Conservation (phyloP, 371 early-diverging fungal genomes). For the Haplosporangium sp. region DNA sequence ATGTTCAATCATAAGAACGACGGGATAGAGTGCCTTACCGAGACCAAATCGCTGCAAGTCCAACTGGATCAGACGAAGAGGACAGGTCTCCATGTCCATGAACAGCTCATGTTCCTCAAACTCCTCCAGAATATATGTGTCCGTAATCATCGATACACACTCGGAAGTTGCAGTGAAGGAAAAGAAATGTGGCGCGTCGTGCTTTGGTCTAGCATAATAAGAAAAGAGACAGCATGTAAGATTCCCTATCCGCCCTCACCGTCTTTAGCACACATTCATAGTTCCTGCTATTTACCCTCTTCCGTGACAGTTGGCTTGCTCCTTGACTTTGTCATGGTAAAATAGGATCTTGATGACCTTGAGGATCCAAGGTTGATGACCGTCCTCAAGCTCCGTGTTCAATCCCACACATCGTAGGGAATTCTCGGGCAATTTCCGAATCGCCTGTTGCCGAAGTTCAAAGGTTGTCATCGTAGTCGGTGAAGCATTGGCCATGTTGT, state of each 20-base stretch:
- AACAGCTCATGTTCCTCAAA: slow-evolving; percentile 73
- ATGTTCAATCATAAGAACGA: background rate
- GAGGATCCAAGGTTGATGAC: slow-evolving; percentile 66
- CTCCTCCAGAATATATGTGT: slow-evolving; percentile 65
- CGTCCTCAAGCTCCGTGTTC: slow-evolving; percentile 56
- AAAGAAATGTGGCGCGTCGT: slow-evolving; percentile 63
- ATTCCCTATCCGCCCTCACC: no score
- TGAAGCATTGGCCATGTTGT: slow-evolving; percentile 13
- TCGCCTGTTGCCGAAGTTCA: slow-evolving; percentile 53
- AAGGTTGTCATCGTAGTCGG: slow-evolving; percentile 33
- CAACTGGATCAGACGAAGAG: slow-evolving; percentile 77
- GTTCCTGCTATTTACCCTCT: slow-evolving; percentile 12
- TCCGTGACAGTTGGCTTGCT: slow-evolving; percentile 23
- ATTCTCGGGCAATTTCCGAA: slow-evolving; percentile 58
- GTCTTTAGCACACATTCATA: background rate
- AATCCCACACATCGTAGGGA: slow-evolving; percentile 74
- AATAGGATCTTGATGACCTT: slow-evolving; percentile 73
- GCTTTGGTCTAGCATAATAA: slow-evolving; percentile 3
- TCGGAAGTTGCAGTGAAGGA: slow-evolving; percentile 80
- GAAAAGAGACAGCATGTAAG: background rate
- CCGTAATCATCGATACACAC: slow-evolving; percentile 78
- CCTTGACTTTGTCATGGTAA: slow-evolving; percentile 64
- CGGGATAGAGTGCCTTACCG: slow-evolving; percentile 15
- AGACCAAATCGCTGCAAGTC: slow-evolving; percentile 72
- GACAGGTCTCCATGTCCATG: slow-evolving; percentile 64